Conservation (phyloP, 2,329 filamentous ascomycete genomes). For the Penicillium brevicompactum region DNA sequence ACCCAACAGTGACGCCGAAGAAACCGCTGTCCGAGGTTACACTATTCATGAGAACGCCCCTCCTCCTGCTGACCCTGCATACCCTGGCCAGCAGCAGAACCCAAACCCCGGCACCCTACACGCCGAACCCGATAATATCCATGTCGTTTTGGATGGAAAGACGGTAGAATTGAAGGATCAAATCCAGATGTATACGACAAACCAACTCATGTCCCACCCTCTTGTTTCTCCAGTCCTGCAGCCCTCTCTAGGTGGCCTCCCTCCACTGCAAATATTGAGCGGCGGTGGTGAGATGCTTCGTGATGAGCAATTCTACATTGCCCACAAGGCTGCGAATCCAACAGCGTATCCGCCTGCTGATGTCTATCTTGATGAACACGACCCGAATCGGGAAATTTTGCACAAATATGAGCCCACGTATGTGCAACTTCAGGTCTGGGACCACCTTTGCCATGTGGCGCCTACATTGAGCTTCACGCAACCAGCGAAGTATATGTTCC, state of each 20-base stretch:
- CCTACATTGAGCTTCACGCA: conserved; percentile 93
- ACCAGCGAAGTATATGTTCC: conserved; percentile 96
- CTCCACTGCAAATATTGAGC: conserved; percentile 81
- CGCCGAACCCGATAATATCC: conserved; percentile 50
- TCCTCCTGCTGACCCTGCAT: conserved; percentile 15
- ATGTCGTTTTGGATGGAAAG: conserved; percentile 71
- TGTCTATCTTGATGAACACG: conserved; percentile 63
- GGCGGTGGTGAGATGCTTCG: conserved; percentile 87
- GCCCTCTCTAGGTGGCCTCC: conserved; percentile 83
- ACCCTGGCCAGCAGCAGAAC: conserved; percentile 26
- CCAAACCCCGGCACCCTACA: conserved; percentile 19
- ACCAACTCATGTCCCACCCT: conserved; percentile 81
- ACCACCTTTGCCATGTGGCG: conserved; percentile 88
- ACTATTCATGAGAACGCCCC: conserved; percentile 24
- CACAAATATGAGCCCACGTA: conserved; percentile 77
- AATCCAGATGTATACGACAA: conserved; percentile 85
- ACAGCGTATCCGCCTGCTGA: conserved; percentile 71
- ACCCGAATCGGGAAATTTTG: conserved; percentile 56
- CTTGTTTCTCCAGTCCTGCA: conserved; percentile 88
- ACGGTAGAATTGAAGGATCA: conserved; percentile 80
- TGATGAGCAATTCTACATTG: conserved; percentile 93
- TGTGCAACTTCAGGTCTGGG: conserved; percentile 94
- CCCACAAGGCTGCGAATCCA: conserved; percentile 91
- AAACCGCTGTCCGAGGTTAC: conserved; percentile 36
- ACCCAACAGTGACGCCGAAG: conserved; percentile 26